Evolutionary conservation across 306 rosid species (phyloP), one percentile per base, ranked within the genome.

Genomic region (Medicago arabica): DNA sequence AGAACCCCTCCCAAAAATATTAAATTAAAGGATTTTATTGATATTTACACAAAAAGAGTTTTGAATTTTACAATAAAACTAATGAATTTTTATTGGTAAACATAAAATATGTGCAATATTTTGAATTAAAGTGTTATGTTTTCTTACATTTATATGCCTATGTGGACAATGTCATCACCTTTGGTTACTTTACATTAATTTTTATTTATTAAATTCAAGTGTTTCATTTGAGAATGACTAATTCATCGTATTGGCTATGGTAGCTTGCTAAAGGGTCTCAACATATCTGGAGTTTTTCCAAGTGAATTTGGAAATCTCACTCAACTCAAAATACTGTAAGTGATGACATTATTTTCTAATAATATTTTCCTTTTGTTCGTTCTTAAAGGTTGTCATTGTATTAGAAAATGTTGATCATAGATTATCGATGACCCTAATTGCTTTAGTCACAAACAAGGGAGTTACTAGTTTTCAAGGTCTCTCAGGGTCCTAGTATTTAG

Each of bases 281-380:
- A 83, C 60, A 14, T 93, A 67, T 51, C 75, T 9, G 98, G 97
- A 78, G 74, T 61, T 77, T 14, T 93, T 14, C 98, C 91, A 0
- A 78, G 50, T 44, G 98, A 91, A 71, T 86, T 93, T 83, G 96
- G 86, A 82, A 77, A 88, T 82, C 92, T 91, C 50, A 69, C 89
- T 39, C 85, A 80, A 19, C 82, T 91, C 2, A 72, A 46, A 82
- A 34, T 3, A 62, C 82, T 93, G 96, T 91, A 79, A 89, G 97
- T 83, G 54, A 62, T 51, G 15, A 0, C 9, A 58, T 63, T 15
- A 9, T 46, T 38, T 49, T 49, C 6, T 16, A 19, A 54, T 13
- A 11, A 10, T 1, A 1, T 23, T 23, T 23, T 23, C 28, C 28
- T 2, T 23, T 23, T 23, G 23, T 21, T 21, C 23, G 23, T 21